Evolutionary conservation across 306 rosid species (phyloP).

Genomic region (Gleditsia sinensis): DNA sequence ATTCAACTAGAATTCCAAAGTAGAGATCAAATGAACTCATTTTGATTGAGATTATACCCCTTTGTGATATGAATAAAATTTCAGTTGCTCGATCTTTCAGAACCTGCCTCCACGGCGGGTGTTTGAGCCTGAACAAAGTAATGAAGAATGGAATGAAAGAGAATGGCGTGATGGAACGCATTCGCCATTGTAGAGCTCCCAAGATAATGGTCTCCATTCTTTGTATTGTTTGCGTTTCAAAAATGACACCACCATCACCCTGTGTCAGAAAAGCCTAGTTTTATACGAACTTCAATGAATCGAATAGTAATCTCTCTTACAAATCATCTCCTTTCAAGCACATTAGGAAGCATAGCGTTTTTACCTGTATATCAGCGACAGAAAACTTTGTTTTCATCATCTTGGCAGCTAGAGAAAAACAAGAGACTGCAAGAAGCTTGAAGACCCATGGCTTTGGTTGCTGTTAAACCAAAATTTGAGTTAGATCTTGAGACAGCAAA

Average conservation of each 20-base stretch:
- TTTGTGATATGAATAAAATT: conserved; percentile 70
- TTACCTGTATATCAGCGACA: conserved; percentile 58
- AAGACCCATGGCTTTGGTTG: conserved; percentile 74
- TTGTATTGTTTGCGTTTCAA: conserved; percentile 62
- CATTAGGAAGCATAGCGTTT: background rate
- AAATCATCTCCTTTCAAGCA: background rate
- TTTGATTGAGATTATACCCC: conserved; percentile 41
- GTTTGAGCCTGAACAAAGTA: conserved; percentile 48
- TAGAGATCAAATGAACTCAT: background rate
- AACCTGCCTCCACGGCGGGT: conserved; percentile 48
- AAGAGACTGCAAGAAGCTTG: conserved; percentile 70
- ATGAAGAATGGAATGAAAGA: conserved; percentile 69
- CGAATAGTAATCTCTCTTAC: background rate
- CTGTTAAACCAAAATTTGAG: conserved; percentile 35
- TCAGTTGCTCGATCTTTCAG: conserved; percentile 68
- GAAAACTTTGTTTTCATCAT: conserved; percentile 60
- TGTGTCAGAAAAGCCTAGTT: conserved; percentile 26
- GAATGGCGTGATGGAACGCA: conserved; percentile 88
- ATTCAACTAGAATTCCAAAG: background rate
- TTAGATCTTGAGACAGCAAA: conserved; percentile 36
- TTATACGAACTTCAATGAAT: background rate
- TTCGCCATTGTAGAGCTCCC: conserved; percentile 82
- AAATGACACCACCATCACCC: conserved; percentile 63
- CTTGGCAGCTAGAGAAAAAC: conserved; percentile 77
- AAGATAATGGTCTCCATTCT: conserved; percentile 74